These are phyloP conservation scores for Xylariaceae sp. DNA, from an alignment of 2,329 filamentous ascomycete genomes.

Conservation along the genomic window DNA sequence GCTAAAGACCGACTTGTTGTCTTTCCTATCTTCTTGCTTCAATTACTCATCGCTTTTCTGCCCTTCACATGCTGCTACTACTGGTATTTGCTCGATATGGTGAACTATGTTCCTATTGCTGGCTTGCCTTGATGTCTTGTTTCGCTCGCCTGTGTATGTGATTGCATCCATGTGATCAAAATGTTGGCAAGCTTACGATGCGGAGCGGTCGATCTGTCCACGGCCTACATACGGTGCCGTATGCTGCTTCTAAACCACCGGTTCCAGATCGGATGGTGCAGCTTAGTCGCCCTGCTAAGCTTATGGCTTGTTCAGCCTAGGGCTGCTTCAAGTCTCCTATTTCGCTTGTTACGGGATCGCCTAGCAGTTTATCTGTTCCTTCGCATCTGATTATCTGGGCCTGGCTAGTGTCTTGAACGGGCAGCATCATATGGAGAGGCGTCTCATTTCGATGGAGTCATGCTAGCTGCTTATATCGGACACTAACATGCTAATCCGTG, in stretches of 20 bases:
- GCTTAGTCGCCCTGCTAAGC: slow-evolving; percentile 4
- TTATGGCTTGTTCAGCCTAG: slow-evolving; percentile 18
- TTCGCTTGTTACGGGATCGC: slow-evolving; percentile 13
- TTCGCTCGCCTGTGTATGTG: slow-evolving; percentile 21
- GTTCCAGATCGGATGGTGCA: slow-evolving; percentile 2
- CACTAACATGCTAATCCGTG: slow-evolving; percentile 18
- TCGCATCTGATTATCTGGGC: slow-evolving; percentile 14
- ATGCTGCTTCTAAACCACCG: slow-evolving; percentile 3
- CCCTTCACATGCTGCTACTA: not conserved
- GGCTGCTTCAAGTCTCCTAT: slow-evolving; percentile 14
- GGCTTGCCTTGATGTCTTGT: slow-evolving; percentile 18
- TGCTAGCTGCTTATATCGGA: slow-evolving; percentile 16
- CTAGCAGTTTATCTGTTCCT: slow-evolving; percentile 12
- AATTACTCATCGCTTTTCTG: not conserved
- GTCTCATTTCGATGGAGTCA: slow-evolving; percentile 12
- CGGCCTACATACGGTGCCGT: not conserved
- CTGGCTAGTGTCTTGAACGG: slow-evolving; percentile 5
- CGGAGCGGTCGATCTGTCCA: not conserved
- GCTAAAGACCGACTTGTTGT: not conserved
- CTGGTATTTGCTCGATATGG: slow-evolving; percentile 14
- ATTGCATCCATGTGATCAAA: slow-evolving; percentile 18
- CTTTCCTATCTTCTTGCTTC: not conserved
- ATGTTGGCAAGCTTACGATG: slow-evolving; percentile 1
- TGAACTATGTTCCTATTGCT: slow-evolving; percentile 21
- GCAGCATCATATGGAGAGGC: slow-evolving; percentile 12